Evolutionary conservation across 768 basidiomycete species (phyloP).

Genomic region (Russula dissimulans): DNA sequence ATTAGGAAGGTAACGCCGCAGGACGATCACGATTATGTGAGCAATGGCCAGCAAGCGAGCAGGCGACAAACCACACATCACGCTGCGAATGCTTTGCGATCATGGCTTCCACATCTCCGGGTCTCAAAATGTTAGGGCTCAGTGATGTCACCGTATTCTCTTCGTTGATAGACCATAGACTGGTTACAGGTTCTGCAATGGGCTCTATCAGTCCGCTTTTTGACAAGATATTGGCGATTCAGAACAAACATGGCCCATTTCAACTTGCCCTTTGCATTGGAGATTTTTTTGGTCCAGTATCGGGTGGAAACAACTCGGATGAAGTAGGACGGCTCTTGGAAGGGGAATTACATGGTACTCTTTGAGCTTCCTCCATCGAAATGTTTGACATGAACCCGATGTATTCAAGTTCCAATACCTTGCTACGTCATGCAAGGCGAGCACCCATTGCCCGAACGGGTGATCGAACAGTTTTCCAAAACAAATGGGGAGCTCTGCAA

Average conservation of each 20-base stretch:
- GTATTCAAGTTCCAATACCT: conserved; percentile 61
- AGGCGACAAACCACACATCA: too few relatives aligned
- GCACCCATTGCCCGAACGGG: conserved; percentile 57
- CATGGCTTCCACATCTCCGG: conserved; percentile 1
- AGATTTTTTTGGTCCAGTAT: conserved; percentile 70
- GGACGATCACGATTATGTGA: too few relatives aligned
- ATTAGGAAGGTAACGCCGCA: background rate
- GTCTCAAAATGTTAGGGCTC: conserved; percentile 5
- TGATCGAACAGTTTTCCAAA: conserved; percentile 67
- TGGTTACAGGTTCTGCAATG: conserved; percentile 73
- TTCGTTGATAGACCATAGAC: conserved; percentile 27
- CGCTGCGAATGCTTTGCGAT: too few relatives aligned
- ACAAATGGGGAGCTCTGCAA: conserved; percentile 72
- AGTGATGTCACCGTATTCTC: background rate
- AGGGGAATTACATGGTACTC: conserved; percentile 57
- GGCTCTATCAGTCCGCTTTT: conserved; percentile 72
- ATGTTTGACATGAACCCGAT: background rate
- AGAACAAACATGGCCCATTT: conserved; percentile 91
- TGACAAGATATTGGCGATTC: conserved; percentile 71
- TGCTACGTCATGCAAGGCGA: conserved; percentile 92
- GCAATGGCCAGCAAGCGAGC: too few relatives aligned
- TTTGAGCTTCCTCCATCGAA: background rate
- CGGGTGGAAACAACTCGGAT: conserved; percentile 28
- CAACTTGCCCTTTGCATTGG: conserved; percentile 73
- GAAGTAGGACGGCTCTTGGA: conserved; percentile 53